Conservation (phyloP, 108 stramenopile genomes). For the Mayamaea pseudoterrestris region DNA sequence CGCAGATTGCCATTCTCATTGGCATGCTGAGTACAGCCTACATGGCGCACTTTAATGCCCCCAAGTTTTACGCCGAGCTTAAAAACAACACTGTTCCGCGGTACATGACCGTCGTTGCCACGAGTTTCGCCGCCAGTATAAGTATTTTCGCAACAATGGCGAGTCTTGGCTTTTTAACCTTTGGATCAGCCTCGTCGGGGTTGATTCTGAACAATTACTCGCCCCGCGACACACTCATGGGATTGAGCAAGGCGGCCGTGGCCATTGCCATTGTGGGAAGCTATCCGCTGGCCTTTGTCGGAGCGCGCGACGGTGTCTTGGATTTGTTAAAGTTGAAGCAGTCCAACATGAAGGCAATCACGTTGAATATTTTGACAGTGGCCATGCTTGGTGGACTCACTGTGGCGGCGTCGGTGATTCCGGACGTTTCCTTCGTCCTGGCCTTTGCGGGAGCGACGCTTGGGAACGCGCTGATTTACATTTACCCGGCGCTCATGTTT, state of each 20-base stretch:
- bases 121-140: slow-evolving; percentile 69
- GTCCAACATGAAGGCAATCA: slow-evolving; percentile 13
- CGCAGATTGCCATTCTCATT: slow-evolving; percentile 73
- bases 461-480: slow-evolving; percentile 83
- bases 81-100: slow-evolving; percentile 82
- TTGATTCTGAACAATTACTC: slow-evolving; percentile 95
- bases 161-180: slow-evolving; percentile 82
- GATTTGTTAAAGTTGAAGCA: slow-evolving; percentile 62
- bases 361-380: slow-evolving; percentile 62
- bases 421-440: slow-evolving; percentile 69
- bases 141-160: slow-evolving; percentile 64
- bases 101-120: slow-evolving; percentile 67
- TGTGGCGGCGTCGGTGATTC: slow-evolving; percentile 47
- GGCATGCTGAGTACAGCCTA: slow-evolving; percentile 94
- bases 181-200: slow-evolving; percentile 79
- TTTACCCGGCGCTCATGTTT: slow-evolving; percentile 84
- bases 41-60: slow-evolving; percentile 75
- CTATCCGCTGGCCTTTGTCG: slow-evolving; percentile 54
- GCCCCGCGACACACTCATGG: slow-evolving; percentile 78
- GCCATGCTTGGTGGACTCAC: slow-evolving; percentile 50
- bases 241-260: slow-evolving; percentile 79
- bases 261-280: slow-evolving; percentile 78
- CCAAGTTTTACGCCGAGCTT: slow-evolving; percentile 88
- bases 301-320: slow-evolving; percentile 71
- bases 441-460: slow-evolving; percentile 91